These are phyloP conservation scores for Fraxinus cuspidata DNA, from an alignment of 257 asterid species.

Conservation along the genomic window DNA sequence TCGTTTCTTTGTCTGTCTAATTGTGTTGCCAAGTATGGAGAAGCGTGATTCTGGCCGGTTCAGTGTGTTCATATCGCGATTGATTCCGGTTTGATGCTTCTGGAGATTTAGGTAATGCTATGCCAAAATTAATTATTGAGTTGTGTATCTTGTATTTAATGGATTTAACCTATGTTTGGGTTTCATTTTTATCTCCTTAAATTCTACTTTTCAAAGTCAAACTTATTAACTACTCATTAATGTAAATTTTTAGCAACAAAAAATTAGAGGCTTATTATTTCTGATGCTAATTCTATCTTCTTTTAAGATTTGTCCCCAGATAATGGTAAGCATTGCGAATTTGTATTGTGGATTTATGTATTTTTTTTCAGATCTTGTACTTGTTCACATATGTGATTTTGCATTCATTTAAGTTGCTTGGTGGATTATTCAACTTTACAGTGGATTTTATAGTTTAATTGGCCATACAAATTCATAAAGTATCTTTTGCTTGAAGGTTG, in stretches of 20 bases:
- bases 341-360: no score
- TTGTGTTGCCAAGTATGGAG: not conserved
- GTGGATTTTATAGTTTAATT: not conserved
- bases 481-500: slow-evolving; percentile 41
- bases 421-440: not conserved
- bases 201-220: no score
- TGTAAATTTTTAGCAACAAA: no score
- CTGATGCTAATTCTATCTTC: not conserved
- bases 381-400: not conserved
- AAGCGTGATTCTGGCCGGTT: not conserved
- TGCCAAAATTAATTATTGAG: not conserved
- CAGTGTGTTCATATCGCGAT: not conserved
- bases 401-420: not conserved
- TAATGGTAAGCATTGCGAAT: not conserved
- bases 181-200: no score
- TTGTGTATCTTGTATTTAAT: no score
- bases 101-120: not conserved
- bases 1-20: not conserved
- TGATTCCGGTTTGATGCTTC: not conserved
- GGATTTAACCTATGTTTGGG: not conserved
- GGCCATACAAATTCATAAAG: not conserved
- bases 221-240: no score
- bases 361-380: not conserved
- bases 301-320: not conserved
- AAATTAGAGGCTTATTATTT: no score